Base-by-base conservation (phyloP, 768 basidiomycete genomes). In the Leccinum ochraceum region DNA sequence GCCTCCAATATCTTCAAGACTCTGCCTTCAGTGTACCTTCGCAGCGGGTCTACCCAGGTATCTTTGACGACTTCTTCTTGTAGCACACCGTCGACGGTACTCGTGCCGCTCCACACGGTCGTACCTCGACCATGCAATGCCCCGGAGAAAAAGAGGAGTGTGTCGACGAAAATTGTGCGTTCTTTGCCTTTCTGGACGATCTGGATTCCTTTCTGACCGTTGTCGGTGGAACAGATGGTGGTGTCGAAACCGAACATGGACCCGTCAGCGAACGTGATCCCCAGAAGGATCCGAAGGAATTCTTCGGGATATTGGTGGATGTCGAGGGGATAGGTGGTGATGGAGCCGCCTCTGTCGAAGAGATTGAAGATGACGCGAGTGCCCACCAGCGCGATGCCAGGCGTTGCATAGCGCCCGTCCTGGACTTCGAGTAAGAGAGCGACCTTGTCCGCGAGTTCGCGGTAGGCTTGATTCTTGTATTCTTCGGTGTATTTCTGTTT, bases 21-120 rank as follows among this genome's bases (percentile, higher is more conserved):
- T 16, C 24, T 46, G 2, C 17, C 48, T 49, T 49, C 48, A 9
- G 54, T 34, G 8, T 34, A 60, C 28, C 24, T 22, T 34, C 44
- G 20, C 4, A 52, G n/a, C 1, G 42, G 63, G 32, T 61, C 56
- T 3, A 61, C 37, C 48, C 56, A 63, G 6, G 46, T 30, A 20
- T 63, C 56, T 22, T 61, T 63, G 17, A 63, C 39, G 1, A 54
- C 53, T 3, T 58, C 62, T 16, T 60, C 58, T 9, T 48, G n/a
- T 3, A 20, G 24, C 13, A 53, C 42, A 2, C 22, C 6, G 5
- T 22, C 7, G 8, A 24, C 44, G 0, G 16, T 30, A 4, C 42
- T 14, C 30, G 0, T 30, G 7, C 37, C n/a, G 10, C 30, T 49
- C 57, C 57, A 54, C 3, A 63, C 56, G 1, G 44, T 61, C 28